Conservation (phyloP, 192 early-diverging fungal species). For the Umbelopsis sp. region DNA sequence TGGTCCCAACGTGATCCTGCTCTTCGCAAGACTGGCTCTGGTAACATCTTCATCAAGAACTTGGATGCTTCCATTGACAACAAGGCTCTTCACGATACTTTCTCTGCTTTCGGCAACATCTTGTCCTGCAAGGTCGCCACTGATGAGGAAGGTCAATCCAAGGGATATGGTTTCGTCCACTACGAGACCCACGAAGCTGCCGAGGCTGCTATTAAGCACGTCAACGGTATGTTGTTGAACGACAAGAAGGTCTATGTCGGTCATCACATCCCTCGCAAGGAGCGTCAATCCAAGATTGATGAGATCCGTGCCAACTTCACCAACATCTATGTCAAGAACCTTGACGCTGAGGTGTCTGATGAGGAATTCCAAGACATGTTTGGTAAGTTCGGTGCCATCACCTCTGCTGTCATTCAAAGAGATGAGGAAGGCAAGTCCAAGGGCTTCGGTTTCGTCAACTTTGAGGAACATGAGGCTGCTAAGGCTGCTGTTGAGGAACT, state of each 20-base stretch:
- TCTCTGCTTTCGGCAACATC: conserved; percentile 85
- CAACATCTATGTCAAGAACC: conserved; percentile 92
- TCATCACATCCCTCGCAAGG: conserved; percentile 75
- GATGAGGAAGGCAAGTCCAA: conserved; percentile 77
- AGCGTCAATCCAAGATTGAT: conserved; percentile 73
- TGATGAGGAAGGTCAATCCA: conserved; percentile 63
- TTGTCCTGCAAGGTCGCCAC: conserved; percentile 85
- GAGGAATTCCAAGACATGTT: conserved; percentile 71
- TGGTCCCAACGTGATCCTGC: conserved; percentile 91
- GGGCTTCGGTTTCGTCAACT: conserved; percentile 93
- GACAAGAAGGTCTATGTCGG: conserved; percentile 85
- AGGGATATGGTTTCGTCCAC: conserved; percentile 90
- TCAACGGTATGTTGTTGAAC: conserved; percentile 90
- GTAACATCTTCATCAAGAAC: conserved; percentile 97
- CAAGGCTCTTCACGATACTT: conserved; percentile 92
- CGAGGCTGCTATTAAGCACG: conserved; percentile 79
- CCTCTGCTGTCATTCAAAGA: conserved; percentile 69
- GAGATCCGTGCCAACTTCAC: conserved; percentile 77
- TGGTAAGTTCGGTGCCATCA: conserved; percentile 67
- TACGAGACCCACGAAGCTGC: conserved; percentile 85
- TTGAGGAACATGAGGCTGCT: conserved; percentile 74
- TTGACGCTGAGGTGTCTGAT: conserved; percentile 69
- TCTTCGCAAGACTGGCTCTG: conserved; percentile 68
- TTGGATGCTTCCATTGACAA: conserved; percentile 84
- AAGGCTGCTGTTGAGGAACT: conserved; percentile 76